phyloP scores from a whole-genome alignment of 345 rosid species.

The Bruguiera parviflora region DNA sequence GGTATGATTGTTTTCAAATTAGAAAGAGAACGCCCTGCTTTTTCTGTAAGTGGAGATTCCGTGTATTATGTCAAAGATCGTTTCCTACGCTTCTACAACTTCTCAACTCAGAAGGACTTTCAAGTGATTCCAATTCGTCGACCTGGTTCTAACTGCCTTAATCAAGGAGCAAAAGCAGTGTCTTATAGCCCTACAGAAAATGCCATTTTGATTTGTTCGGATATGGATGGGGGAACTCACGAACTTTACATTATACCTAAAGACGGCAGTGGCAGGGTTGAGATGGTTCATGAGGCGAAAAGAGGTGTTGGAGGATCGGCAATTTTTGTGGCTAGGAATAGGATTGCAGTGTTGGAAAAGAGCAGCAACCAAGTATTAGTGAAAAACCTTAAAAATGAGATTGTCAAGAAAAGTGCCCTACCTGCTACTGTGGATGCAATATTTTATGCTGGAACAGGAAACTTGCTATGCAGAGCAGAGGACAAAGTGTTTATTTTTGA shows the following conservation, averaged over 20 bases:
- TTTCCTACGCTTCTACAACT: constrained; percentile 66
- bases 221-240: constrained; percentile 85
- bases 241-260: constrained; percentile 80
- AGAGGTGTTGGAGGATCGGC: constrained; percentile 83
- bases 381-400: constrained; percentile 74
- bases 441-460: constrained; percentile 91
- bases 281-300: constrained; percentile 71
- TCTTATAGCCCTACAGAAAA: constrained; percentile 93
- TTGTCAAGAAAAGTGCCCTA: constrained; percentile 66
- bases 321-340: constrained; percentile 69
- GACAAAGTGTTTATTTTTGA: constrained; percentile 81
- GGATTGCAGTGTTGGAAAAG: constrained; percentile 90
- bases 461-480: constrained; percentile 78
- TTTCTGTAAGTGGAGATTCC: constrained; percentile 71
- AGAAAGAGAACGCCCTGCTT: constrained; percentile 95
- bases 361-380: constrained; percentile 77
- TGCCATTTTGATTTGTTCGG: constrained; percentile 79
- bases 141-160: constrained; percentile 68
- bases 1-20: constrained; percentile 96
- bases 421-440: constrained; percentile 74
- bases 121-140: constrained; percentile 81
- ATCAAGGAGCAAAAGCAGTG: constrained; percentile 82
- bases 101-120: constrained; percentile 64
- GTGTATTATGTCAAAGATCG: constrained; percentile 79
- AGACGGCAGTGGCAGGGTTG: constrained; percentile 68